Percentiles rank a stretch among this genome's conserved stretches.
Evolutionary conservation across 202 grass and related monocot genomes (phyloP).

Genomic region (Zoysia matrella): DNA sequence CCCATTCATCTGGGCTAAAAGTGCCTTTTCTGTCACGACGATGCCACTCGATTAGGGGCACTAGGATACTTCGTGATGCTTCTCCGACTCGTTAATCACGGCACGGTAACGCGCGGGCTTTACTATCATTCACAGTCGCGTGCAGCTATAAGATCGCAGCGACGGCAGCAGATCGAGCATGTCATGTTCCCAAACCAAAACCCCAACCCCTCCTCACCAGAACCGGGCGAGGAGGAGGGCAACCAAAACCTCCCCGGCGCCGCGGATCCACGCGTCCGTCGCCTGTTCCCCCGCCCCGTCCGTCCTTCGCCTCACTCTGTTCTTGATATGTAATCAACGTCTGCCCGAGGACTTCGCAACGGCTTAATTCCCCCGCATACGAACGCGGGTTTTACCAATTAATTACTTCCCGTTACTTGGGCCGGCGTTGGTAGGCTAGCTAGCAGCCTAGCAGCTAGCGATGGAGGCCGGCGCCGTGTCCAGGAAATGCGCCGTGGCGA

Average conservation of each 20-base stretch:
- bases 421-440: neutral
- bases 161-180: neutral
- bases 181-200: conserved; percentile 40
- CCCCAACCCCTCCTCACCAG: conserved; percentile 53
- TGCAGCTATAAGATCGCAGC: neutral
- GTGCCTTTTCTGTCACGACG: neutral
- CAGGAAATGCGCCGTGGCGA: conserved; percentile 26
- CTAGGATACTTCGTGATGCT: neutral
- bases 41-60: conserved; percentile 4
- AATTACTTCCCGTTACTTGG: no score
- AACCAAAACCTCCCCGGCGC: conserved; percentile 18
- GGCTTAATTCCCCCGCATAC: neutral
- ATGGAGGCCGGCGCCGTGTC: conserved; percentile 34
- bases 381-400: neutral
- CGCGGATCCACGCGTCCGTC: conserved; percentile 17
- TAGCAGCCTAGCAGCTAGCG: neutral
- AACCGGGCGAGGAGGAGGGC: neutral
- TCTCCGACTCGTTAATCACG: neutral
- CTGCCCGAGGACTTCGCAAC: conserved; percentile 2
- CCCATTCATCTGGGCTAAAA: conserved; percentile 14
- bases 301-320: neutral
- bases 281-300: neutral
- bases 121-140: neutral
- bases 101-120: neutral
- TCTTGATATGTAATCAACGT: neutral